Percentiles rank a stretch among this genome's conserved stretches.
Evolutionary conservation across 768 basidiomycete genomes (phyloP).

Genomic region (Podaxis sp.): DNA sequence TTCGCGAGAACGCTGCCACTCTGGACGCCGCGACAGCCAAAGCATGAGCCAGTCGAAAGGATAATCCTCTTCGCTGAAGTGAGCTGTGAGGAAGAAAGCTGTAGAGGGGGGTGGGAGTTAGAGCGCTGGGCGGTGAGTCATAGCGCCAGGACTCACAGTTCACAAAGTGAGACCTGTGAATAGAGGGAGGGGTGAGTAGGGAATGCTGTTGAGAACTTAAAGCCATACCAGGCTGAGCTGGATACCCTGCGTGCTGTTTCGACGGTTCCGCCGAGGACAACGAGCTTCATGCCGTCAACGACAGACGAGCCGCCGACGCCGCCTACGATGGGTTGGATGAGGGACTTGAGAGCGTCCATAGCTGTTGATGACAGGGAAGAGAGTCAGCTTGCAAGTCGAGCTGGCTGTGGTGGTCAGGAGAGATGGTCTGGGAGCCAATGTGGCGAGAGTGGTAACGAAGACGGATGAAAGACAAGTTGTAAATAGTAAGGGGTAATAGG

Average conservation of each 20-base stretch:
- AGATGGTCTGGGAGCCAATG: slow-evolving; percentile 4
- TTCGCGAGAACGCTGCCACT: slow-evolving; percentile 88
- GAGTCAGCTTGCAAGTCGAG: slow-evolving; percentile 11
- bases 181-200: slow-evolving; percentile 1
- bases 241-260: slow-evolving; percentile 82
- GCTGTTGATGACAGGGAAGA: neutral
- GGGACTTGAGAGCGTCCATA: slow-evolving; percentile 82
- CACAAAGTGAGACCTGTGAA: slow-evolving; percentile 73
- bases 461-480: neutral
- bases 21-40: slow-evolving; percentile 80
- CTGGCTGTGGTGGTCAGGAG: neutral
- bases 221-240: slow-evolving; percentile 73
- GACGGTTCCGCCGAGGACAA: slow-evolving; percentile 84
- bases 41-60: slow-evolving; percentile 92
- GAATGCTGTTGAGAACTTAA: slow-evolving; percentile 12
- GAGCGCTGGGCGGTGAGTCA: slow-evolving; percentile 9
- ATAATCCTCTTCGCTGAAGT: slow-evolving; percentile 88
- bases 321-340: slow-evolving; percentile 78
- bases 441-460: neutral
- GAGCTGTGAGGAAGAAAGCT: slow-evolving; percentile 88
- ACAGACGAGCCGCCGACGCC: slow-evolving; percentile 73
- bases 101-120: slow-evolving; percentile 22
- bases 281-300: slow-evolving; percentile 88
- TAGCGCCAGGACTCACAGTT: slow-evolving; percentile 58
- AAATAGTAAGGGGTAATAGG: neutral